Base-by-base conservation (phyloP, 1,284 basidiomycete species). In the Volvariella volvacea region DNA sequence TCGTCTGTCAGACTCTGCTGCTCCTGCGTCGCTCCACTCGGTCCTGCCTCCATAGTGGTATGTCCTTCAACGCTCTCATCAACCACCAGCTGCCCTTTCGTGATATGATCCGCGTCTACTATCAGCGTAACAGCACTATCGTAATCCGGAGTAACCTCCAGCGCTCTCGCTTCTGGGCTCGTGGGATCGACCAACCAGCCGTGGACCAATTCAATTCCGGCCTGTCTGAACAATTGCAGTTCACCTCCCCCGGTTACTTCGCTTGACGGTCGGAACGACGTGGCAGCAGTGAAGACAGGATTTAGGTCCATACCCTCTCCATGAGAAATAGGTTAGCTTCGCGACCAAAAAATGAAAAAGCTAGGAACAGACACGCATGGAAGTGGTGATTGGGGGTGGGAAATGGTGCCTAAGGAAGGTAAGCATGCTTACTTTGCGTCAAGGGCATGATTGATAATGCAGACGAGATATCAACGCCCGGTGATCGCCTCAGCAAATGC, bases 131-230 rank as follows among this genome's bases (percentile, higher is more conserved):
- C 77, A 0, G 87, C 82, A 14, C 63, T 74, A 54, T 88, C 83
- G 45, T 88, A 88, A 59, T 88, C 84, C 38, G 67, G 66, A 10
- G 69, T 66, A 25, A 64, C 67, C 21, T 66, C 58, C 41, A 92
- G 60, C 0, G 78, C 76, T 1, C 58, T 55, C 19, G 76, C 77
- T 54, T 88, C 85, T 0, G 68, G 60, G 41, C 79, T 80, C 0
- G 74, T 71, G 0, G 84, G 82, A 54, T 95, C 89, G 6, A 85
- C 85, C n/a, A 95, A 72, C 92, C 92, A 95, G 1, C 92, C 92
- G 52, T 95, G 92, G 0, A 92, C 80, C 39, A 95, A 79, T 10
- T 77, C 68, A 39, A 95, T 88, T 4, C 80, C 80, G 1, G 83
- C 87, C 41, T 89, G 78, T n/a, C 82, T 69, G 58, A 96, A 96